Percentiles rank a stretch among this genome's conserved stretches.
Evolutionary conservation across 805 yeast genomes (phyloP).

Genomic region (Debaryomyces tyrocola): DNA sequence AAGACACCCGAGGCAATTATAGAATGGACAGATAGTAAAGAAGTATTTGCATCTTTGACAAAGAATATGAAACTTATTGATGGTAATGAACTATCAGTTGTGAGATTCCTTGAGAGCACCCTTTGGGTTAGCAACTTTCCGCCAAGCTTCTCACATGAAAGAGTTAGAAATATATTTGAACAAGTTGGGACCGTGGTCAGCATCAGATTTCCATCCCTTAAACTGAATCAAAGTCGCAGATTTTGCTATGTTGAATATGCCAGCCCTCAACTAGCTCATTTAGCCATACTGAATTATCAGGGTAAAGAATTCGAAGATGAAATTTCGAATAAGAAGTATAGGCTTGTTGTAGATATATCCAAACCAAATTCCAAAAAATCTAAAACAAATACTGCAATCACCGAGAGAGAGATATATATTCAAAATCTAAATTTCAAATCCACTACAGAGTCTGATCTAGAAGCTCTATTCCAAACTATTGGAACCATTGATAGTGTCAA

Average conservation of each 20-base stretch:
- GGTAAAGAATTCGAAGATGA: slow-evolving; percentile 34
- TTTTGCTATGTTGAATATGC: slow-evolving; percentile 72
- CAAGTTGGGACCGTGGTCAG: slow-evolving; percentile 43
- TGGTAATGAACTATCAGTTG: slow-evolving; percentile 45
- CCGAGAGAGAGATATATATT: slow-evolving; percentile 58
- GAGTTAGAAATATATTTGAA: slow-evolving; percentile 42
- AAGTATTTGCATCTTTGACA: slow-evolving; percentile 59
- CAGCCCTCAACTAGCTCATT: slow-evolving; percentile 40
- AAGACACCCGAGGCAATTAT: slow-evolving; percentile 46
- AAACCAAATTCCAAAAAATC: slow-evolving; percentile 42
- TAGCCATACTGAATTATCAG: slow-evolving; percentile 44
- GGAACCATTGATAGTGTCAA: slow-evolving; percentile 56
- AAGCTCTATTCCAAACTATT: slow-evolving; percentile 42
- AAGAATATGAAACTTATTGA: slow-evolving; percentile 51
- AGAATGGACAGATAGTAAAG: slow-evolving; percentile 52
- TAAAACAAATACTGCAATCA: slow-evolving; percentile 48
- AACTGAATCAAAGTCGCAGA: slow-evolving; percentile 54
- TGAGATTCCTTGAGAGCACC: slow-evolving; percentile 47
- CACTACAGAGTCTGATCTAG: slow-evolving; percentile 39
- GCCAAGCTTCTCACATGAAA: slow-evolving; percentile 43
- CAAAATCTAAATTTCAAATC: slow-evolving; percentile 50
- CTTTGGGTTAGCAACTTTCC: slow-evolving; percentile 79
- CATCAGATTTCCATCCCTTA: slow-evolving; percentile 65
- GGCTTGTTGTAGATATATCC: slow-evolving; percentile 59
- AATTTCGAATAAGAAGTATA: slow-evolving; percentile 22